phyloP scores from a whole-genome alignment of 169 alveolate genomes.

The Plasmodium gonderi region DNA sequence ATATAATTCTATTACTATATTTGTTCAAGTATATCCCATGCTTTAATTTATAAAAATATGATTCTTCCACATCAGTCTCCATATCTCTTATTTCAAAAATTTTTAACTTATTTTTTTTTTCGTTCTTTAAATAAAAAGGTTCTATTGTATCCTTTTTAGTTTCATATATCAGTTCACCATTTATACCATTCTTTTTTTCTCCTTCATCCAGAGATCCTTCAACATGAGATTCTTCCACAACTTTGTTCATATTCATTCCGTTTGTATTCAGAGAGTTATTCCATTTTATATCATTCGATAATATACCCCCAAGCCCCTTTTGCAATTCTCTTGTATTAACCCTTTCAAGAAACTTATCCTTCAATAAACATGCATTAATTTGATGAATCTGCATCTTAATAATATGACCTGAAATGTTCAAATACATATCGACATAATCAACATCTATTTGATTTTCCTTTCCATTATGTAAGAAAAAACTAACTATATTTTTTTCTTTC shows the following conservation, averaged over 20 bases:
- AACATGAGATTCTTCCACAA: not conserved
- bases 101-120: conserved; percentile 2
- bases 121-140: not conserved
- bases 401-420: conserved; percentile 17
- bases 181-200: not conserved
- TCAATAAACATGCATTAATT: not conserved
- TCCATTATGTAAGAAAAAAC: not conserved
- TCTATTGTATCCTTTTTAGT: not conserved
- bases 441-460: conserved; percentile 10
- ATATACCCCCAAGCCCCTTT: not conserved
- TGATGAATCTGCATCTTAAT: conserved; percentile 18
- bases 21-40: conserved; percentile 31
- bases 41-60: conserved; percentile 25
- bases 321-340: not conserved
- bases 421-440: conserved; percentile 37
- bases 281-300: too few relatives aligned
- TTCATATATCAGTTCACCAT: not conserved
- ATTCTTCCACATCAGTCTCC: not conserved
- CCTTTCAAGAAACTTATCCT: conserved; percentile 5
- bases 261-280: not conserved
- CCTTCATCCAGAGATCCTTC: not conserved
- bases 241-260: not conserved
- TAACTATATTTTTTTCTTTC: conserved; percentile 21
- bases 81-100: conserved; percentile 3
- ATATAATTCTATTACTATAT: conserved; percentile 22